These are phyloP conservation scores for Neurospora cerealis DNA, from an alignment of 495 filamentous ascomycete species.

Conservation along the genomic window DNA sequence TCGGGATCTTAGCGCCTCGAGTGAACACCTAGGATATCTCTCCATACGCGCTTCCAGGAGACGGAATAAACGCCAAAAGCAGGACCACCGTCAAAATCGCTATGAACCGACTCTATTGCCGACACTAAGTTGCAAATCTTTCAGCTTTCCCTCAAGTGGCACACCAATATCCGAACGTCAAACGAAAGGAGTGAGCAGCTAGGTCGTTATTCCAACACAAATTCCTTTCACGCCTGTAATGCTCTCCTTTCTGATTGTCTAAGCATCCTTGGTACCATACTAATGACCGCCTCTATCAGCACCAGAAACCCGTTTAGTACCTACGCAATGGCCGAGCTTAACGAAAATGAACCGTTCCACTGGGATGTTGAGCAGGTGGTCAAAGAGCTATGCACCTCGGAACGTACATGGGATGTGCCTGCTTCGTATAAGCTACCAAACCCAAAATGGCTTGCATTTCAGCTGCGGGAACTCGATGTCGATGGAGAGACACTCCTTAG, in stretches of 20 bases:
- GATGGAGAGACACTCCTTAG: slow-evolving; percentile 53
- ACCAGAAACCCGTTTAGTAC: not conserved
- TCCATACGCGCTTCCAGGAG: not conserved
- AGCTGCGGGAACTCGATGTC: slow-evolving; percentile 48
- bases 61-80: not conserved
- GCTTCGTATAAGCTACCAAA: slow-evolving; percentile 37
- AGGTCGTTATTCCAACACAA: not conserved
- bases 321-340: slow-evolving; percentile 12
- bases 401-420: slow-evolving; percentile 33
- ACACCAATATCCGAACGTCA: not conserved
- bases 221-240: not conserved
- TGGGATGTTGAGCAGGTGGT: slow-evolving; percentile 62
- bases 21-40: not conserved
- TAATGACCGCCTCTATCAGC: not conserved
- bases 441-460: slow-evolving; percentile 35
- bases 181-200: not conserved
- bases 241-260: not conserved
- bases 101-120: not conserved
- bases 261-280: not conserved
- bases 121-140: not conserved
- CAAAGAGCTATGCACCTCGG: slow-evolving; percentile 47
- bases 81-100: not conserved
- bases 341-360: slow-evolving; percentile 49
- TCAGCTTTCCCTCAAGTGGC: not conserved
- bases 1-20: not conserved